These are phyloP conservation scores for Podaxis mareebaensis DNA, from an alignment of 768 basidiomycete genomes.

Conservation along the genomic window DNA sequence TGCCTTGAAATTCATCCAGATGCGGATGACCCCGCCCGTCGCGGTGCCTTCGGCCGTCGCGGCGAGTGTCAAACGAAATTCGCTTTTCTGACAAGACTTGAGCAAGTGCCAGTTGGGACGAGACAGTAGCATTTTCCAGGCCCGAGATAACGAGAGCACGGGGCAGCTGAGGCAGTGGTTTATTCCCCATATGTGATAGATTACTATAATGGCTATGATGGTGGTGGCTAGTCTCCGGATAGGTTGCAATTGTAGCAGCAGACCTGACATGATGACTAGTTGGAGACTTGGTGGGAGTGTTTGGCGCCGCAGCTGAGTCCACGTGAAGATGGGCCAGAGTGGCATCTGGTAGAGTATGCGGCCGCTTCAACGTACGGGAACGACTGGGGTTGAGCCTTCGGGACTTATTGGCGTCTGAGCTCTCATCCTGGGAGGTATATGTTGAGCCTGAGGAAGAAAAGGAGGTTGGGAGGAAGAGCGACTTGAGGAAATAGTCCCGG, in stretches of 20 bases:
- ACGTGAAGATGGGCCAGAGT: neutral
- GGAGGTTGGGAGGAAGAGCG: conserved; percentile 29
- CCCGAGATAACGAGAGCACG: conserved; percentile 68
- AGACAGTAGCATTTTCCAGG: conserved; percentile 57
- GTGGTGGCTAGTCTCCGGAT: conserved; percentile 15
- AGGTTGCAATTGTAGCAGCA: neutral
- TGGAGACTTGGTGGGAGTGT: neutral
- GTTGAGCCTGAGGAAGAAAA: conserved; percentile 18
- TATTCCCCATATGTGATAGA: conserved; percentile 34
- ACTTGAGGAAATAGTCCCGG: conserved; percentile 24
- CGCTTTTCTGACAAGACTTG: conserved; percentile 51
- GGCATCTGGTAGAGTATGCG: conserved; percentile 9
- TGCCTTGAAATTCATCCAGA: conserved; percentile 33
- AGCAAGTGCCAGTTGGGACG: conserved; percentile 59
- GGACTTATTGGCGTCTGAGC: conserved; percentile 19
- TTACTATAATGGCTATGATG: conserved; percentile 17
- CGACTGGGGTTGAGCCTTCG: conserved; percentile 13
- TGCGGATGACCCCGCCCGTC: conserved; percentile 28
- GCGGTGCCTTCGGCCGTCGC: conserved; percentile 19
- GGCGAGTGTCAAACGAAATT: conserved; percentile 43
- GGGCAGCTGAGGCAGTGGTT: conserved; percentile 44
- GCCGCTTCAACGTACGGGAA: conserved; percentile 13
- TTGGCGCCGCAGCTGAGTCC: neutral
- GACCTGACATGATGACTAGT: conserved; percentile 3
- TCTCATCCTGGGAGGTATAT: conserved; percentile 25